Evolutionary conservation across 2,329 filamentous ascomycete species (phyloP).

Genomic region (Biscogniauxia mediterranea): DNA sequence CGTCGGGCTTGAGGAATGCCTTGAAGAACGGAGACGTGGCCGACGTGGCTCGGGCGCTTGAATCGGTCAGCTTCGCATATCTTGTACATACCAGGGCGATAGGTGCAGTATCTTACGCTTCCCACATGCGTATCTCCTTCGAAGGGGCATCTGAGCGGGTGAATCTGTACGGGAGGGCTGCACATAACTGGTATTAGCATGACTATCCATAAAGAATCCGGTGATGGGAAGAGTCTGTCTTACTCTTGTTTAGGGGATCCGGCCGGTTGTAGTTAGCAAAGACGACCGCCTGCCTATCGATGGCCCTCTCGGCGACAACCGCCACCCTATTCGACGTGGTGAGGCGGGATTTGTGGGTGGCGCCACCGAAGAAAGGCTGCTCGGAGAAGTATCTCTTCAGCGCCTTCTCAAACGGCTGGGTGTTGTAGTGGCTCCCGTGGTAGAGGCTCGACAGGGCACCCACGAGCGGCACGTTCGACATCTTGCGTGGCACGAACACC

Average conservation of each 20-base stretch:
- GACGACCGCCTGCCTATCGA: constrained; percentile 27
- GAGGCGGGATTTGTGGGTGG: constrained; percentile 23
- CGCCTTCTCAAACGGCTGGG: constrained; percentile 28
- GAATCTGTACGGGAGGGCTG: constrained; percentile 30
- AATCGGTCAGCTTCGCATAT: neutral
- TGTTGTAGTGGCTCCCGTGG: constrained; percentile 34
- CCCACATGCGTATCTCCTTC: constrained; percentile 32
- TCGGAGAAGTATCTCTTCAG: constrained; percentile 30
- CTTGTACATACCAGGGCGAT: too few species aligned
- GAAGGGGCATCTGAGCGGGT: constrained; percentile 26
- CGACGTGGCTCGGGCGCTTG: constrained; percentile 31
- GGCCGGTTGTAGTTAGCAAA: constrained; percentile 35
- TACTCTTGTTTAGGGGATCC: constrained; percentile 25
- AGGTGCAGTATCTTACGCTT: constrained; percentile 29
- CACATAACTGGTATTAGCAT: constrained; percentile 3
- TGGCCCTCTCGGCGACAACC: constrained; percentile 25
- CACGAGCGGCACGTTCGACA: constrained; percentile 30
- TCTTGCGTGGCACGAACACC: constrained; percentile 29
- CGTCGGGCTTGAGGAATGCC: constrained; percentile 29
- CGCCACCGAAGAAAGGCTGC: constrained; percentile 31
- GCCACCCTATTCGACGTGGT: constrained; percentile 29
- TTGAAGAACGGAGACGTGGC: constrained; percentile 33
- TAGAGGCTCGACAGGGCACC: constrained; percentile 30
- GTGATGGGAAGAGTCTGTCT: neutral
- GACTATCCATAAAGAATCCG: neutral